A percentile compares a stretch with the other conserved stretches of the same genome.
Conservation (phyloP, 148 eudicot species). For the Nepenthes gracilis region DNA sequence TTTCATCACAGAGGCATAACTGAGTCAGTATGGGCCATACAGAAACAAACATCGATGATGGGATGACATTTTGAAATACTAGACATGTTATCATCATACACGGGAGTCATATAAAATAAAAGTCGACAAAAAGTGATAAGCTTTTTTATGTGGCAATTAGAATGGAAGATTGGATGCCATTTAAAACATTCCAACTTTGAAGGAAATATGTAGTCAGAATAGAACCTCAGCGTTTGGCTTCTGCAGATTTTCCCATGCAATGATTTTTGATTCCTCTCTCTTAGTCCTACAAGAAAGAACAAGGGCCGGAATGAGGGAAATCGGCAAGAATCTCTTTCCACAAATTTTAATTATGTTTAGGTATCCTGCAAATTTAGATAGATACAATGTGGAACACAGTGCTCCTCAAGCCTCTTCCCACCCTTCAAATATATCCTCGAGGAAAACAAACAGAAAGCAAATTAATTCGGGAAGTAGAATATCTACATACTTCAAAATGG, state of each 20-base stretch:
- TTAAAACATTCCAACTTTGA: not conserved
- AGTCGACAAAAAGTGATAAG: too few relatives aligned
- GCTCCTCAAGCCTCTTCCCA: too few relatives aligned
- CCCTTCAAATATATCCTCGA: too few relatives aligned
- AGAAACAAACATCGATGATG: not conserved
- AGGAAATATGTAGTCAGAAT: constrained; percentile 3
- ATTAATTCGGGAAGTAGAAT: not conserved
- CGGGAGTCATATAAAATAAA: not conserved
- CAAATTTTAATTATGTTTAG: not conserved
- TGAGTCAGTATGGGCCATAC: too few relatives aligned
- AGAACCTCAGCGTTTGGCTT: constrained; percentile 95
- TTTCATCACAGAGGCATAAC: constrained; percentile 48
- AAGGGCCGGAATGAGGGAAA: too few relatives aligned
- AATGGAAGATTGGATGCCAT: not conserved
- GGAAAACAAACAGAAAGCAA: not conserved
- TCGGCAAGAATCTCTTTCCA: too few relatives aligned
- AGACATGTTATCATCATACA: not conserved
- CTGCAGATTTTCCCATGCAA: constrained; percentile 96
- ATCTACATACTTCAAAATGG: constrained; percentile 43
- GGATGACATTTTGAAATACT: too few relatives aligned
- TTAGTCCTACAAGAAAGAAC: constrained; percentile 29
- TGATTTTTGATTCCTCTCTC: constrained; percentile 83
- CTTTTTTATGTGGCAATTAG: too few relatives aligned
- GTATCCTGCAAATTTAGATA: too few relatives aligned
- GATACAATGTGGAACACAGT: too few relatives aligned